Percentiles rank a stretch among this genome's conserved stretches.
These are phyloP conservation scores for Thecaphora thlaspeos DNA, from an alignment of 1,284 basidiomycete genomes.

Conservation along the genomic window DNA sequence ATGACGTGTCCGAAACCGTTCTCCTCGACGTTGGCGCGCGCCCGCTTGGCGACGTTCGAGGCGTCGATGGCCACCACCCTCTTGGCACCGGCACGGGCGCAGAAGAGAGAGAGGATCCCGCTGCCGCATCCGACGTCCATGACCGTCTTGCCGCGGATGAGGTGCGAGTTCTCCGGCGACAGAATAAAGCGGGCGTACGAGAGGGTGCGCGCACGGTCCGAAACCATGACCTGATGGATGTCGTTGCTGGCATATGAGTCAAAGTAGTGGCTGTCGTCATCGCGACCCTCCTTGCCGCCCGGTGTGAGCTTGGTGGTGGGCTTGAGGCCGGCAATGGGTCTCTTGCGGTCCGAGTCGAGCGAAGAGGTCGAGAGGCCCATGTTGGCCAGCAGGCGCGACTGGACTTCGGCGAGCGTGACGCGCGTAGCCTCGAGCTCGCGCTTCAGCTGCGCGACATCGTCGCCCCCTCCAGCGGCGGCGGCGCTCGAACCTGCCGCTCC, in stretches of 20 bases:
- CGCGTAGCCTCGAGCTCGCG: background rate
- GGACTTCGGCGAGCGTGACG: conserved; percentile 21
- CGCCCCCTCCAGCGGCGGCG: too few relatives aligned
- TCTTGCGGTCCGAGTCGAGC: conserved; percentile 1
- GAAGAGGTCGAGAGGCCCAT: conserved; percentile 21
- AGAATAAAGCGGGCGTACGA: conserved; percentile 90
- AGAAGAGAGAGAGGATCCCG: conserved; percentile 82
- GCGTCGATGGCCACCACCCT: conserved; percentile 93
- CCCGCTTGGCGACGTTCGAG: conserved; percentile 79
- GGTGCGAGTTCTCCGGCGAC: conserved; percentile 67
- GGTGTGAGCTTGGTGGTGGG: conserved; percentile 1
- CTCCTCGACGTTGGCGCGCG: conserved; percentile 73
- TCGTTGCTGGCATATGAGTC: conserved; percentile 85
- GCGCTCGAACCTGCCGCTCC: too few relatives aligned
- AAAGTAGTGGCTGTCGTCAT: conserved; percentile 90
- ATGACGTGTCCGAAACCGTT: conserved; percentile 78
- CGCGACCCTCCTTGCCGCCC: conserved; percentile 8
- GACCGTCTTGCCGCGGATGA: conserved; percentile 83
- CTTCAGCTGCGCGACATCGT: background rate
- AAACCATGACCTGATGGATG: conserved; percentile 67
- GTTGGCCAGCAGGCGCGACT: conserved; percentile 31
- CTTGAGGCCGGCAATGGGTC: conserved; percentile 1
- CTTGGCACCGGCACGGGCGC: conserved; percentile 85
- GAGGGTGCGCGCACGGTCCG: conserved; percentile 85
- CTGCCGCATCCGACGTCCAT: conserved; percentile 76